A percentile compares a stretch with the other conserved stretches of the same genome.
Conservation (phyloP, 768 basidiomycete genomes). For the Pulveroboletus sp. region DNA sequence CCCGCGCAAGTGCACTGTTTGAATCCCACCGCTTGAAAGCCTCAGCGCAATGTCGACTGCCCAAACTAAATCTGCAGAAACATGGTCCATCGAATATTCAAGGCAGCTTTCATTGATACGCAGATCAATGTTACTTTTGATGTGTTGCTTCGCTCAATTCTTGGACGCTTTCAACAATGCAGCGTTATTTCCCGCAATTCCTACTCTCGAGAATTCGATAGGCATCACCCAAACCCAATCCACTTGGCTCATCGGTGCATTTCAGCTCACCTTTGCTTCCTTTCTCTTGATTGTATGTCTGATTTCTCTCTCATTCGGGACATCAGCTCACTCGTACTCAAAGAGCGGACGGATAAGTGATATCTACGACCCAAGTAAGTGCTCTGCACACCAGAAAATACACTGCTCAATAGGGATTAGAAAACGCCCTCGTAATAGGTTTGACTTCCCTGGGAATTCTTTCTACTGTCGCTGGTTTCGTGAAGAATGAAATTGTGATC, state of each 20-base stretch:
- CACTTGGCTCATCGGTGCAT: slow-evolving; percentile 43
- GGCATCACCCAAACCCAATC: slow-evolving; percentile 28
- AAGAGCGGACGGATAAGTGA: slow-evolving; percentile 28
- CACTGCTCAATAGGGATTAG: slow-evolving; percentile 34
- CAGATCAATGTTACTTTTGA: slow-evolving; percentile 30
- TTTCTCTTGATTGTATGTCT: slow-evolving; percentile 29
- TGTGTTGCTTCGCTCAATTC: slow-evolving; percentile 42
- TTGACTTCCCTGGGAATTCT: slow-evolving; percentile 39
- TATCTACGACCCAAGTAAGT: slow-evolving; percentile 32
- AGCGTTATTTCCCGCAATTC: slow-evolving; percentile 39
- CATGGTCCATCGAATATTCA: not conserved
- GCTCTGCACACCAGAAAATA: slow-evolving; percentile 14
- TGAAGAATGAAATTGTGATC: slow-evolving; percentile 41
- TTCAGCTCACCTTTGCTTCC: slow-evolving; percentile 46
- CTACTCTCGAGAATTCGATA: slow-evolving; percentile 25
- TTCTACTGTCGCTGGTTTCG: slow-evolving; percentile 46
- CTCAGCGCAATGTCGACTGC: slow-evolving; percentile 11
- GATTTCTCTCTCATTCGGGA: not conserved
- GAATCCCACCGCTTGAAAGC: not conserved
- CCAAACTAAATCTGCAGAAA: not conserved
- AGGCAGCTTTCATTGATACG: slow-evolving; percentile 20
- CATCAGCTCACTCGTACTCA: slow-evolving; percentile 8
- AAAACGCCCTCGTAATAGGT: slow-evolving; percentile 41
- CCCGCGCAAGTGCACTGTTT: not conserved
- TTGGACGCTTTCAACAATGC: slow-evolving; percentile 43